phyloP scores from a whole-genome alignment of 2,329 filamentous ascomycete species.

The Penicillium carneum region DNA sequence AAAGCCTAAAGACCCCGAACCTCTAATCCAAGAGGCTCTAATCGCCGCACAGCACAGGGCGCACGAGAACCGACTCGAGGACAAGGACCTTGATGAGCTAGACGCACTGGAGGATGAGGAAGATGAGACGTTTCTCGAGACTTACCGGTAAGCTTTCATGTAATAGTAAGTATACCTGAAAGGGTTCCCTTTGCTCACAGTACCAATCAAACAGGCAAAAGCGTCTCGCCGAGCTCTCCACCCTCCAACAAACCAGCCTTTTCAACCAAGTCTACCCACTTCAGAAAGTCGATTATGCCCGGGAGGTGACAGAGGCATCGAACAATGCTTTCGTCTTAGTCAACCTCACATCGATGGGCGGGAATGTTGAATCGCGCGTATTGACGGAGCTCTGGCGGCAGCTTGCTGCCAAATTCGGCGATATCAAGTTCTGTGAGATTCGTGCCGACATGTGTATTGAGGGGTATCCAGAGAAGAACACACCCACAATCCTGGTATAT shows the following conservation, averaged over 20 bases:
- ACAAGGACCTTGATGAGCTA: conserved; percentile 92
- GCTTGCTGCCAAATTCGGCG: conserved; percentile 82
- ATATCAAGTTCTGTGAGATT: conserved; percentile 98
- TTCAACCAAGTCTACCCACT: conserved; percentile 92
- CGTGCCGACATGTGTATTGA: conserved; percentile 91
- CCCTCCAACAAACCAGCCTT: conserved; percentile 75
- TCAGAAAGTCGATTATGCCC: conserved; percentile 90
- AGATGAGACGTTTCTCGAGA: conserved; percentile 87
- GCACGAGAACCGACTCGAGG: conserved; percentile 89
- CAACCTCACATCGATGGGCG: conserved; percentile 79
- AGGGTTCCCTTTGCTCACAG: conserved; percentile 9
- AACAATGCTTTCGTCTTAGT: conserved; percentile 73
- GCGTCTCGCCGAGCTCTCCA: conserved; percentile 81
- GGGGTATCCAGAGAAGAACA: conserved; percentile 92
- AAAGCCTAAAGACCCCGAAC: conserved; percentile 92
- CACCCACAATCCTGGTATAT: conserved; percentile 91
- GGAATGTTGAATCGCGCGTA: conserved; percentile 83
- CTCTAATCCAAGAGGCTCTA: conserved; percentile 93
- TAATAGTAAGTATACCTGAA: neutral
- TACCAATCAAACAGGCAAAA: conserved; percentile 65
- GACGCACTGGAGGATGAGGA: conserved; percentile 94
- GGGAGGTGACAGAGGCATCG: conserved; percentile 90
- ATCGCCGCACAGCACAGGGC: conserved; percentile 81
- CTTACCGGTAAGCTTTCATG: conserved; percentile 67
- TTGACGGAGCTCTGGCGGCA: conserved; percentile 85